These are phyloP conservation scores for Tuber brumale DNA, from an alignment of 495 filamentous ascomycete genomes.

Conservation along the genomic window DNA sequence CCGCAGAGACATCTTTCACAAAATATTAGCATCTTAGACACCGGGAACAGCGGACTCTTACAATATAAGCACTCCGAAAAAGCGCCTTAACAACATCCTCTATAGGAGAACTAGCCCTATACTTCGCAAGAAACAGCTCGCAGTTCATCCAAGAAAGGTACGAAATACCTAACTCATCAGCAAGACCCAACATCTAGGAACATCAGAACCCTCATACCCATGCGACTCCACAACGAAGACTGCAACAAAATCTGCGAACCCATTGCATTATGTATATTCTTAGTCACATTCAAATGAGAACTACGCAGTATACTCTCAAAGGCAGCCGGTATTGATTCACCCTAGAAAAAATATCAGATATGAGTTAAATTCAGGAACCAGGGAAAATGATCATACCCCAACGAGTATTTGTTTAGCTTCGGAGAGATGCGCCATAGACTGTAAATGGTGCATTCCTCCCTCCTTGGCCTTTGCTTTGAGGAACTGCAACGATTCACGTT, in stretches of 20 bases:
- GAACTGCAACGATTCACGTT: conserved; percentile 74
- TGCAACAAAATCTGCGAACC: conserved; percentile 66
- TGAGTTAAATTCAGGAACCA: not conserved
- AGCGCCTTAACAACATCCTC: conserved; percentile 69
- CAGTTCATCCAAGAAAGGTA: conserved; percentile 62
- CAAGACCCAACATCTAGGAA: conserved; percentile 26
- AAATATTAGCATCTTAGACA: conserved; percentile 15
- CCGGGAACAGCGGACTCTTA: conserved; percentile 42
- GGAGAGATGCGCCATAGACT: conserved; percentile 76
- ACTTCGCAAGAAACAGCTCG: conserved; percentile 71
- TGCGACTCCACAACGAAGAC: conserved; percentile 65
- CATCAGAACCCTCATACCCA: conserved; percentile 49
- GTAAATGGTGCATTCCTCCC: conserved; percentile 75
- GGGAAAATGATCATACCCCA: conserved; percentile 45
- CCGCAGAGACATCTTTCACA: conserved; percentile 50
- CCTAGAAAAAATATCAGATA: conserved; percentile 45
- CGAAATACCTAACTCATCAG: conserved; percentile 47
- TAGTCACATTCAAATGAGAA: conserved; percentile 72
- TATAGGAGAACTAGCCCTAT: conserved; percentile 56
- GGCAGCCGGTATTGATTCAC: conserved; percentile 70
- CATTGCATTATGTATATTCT: conserved; percentile 63
- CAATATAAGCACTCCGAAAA: conserved; percentile 54
- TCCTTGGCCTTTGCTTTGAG: conserved; percentile 86
- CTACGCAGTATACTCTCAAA: conserved; percentile 73
- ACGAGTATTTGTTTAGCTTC: conserved; percentile 75